Percentiles rank a stretch among this genome's conserved stretches.
These are phyloP conservation scores for Pisolithus tinctorius DNA, from an alignment of 768 basidiomycete species.

Conservation along the genomic window DNA sequence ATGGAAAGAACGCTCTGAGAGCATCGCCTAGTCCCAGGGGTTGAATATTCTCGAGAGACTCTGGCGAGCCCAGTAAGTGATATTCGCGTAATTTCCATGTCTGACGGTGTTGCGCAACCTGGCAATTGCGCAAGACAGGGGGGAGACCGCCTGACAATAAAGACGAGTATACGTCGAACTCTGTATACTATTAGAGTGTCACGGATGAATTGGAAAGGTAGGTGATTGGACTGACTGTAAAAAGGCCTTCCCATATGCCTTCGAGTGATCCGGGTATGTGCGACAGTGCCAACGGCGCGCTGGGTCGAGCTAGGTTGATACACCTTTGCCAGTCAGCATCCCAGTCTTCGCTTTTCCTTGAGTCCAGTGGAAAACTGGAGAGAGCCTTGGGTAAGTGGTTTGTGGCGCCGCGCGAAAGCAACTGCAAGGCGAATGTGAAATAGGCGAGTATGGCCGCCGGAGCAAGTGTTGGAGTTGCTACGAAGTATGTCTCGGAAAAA, in stretches of 20 bases:
- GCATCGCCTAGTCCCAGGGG: conserved; percentile 55
- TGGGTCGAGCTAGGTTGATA: conserved; percentile 31
- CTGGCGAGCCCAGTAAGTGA: conserved; percentile 40
- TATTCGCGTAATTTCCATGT: conserved; percentile 86
- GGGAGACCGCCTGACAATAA: conserved; percentile 67
- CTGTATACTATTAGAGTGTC: conserved; percentile 51
- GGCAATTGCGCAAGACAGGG: conserved; percentile 58
- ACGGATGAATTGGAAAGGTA: neutral
- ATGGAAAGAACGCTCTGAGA: conserved; percentile 54
- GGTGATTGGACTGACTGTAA: conserved; percentile 48
- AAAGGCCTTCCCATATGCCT: conserved; percentile 76
- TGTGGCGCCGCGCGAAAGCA: neutral
- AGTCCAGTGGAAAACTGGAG: conserved; percentile 3
- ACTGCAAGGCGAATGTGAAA: conserved; percentile 41
- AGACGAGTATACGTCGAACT: conserved; percentile 78
- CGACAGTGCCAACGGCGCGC: conserved; percentile 33
- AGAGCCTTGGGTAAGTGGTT: conserved; percentile 10
- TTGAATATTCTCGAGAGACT: conserved; percentile 10
- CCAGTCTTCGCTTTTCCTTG: conserved; percentile 47
- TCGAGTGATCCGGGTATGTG: conserved; percentile 65
- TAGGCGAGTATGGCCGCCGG: conserved; percentile 69
- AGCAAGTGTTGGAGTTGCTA: conserved; percentile 57
- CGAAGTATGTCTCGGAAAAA: conserved; percentile 38
- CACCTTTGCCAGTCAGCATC: conserved; percentile 66
- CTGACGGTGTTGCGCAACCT: conserved; percentile 79